Evolutionary conservation across 2,329 filamentous ascomycete species (phyloP).

Genomic region (Fusarium pininemorale): DNA sequence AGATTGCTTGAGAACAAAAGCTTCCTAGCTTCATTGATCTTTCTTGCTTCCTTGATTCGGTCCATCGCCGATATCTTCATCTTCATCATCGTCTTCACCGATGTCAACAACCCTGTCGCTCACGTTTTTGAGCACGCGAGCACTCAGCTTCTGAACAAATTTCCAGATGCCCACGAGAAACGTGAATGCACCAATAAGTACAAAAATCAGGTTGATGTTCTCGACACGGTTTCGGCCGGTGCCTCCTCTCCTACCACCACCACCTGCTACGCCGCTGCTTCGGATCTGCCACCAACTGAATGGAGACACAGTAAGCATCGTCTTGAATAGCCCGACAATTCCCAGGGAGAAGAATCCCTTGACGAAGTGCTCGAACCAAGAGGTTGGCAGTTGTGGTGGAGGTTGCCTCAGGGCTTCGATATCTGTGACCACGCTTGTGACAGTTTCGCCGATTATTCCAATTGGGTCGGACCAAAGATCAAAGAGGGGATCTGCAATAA

Average conservation of each 20-base stretch:
- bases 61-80: conserved; percentile 59
- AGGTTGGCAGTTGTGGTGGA: conserved; percentile 60
- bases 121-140: conserved; percentile 76
- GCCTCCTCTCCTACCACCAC: conserved; percentile 62
- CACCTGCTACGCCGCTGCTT: conserved; percentile 63
- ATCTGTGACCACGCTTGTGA: conserved; percentile 57
- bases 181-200: conserved; percentile 81
- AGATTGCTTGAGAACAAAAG: neutral
- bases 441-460: conserved; percentile 65
- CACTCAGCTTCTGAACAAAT: conserved; percentile 77
- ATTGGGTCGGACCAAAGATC: conserved; percentile 85
- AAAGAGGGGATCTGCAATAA: conserved; percentile 91
- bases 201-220: conserved; percentile 80
- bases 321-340: conserved; percentile 84
- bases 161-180: conserved; percentile 89
- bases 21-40: conserved; percentile 39
- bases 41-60: conserved; percentile 55
- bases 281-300: conserved; percentile 82
- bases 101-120: conserved; percentile 87
- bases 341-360: conserved; percentile 94
- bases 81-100: conserved; percentile 66
- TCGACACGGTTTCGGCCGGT: conserved; percentile 82
- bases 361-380: conserved; percentile 84
- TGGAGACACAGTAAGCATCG: conserved; percentile 76
- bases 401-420: conserved; percentile 48